Percentiles rank a stretch among this genome's conserved stretches.
phyloP scores from a whole-genome alignment of 805 yeast genomes.

The Barnettozyma sucrosica region DNA sequence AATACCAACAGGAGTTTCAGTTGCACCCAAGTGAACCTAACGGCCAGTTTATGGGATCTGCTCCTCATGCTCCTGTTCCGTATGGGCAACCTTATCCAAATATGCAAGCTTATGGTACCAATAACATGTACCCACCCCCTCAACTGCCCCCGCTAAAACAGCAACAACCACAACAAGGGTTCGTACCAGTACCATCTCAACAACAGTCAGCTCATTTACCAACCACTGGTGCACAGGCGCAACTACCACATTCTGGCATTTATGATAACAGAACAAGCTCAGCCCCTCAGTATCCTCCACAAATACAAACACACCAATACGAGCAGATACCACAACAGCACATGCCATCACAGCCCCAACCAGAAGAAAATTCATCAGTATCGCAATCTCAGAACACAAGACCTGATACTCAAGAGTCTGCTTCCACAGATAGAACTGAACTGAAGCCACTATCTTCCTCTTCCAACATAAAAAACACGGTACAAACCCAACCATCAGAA shows the following conservation, averaged over 20 bases:
- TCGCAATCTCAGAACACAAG: constrained; percentile 10
- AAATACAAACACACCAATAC: constrained; percentile 3
- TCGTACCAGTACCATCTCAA: constrained; percentile 3
- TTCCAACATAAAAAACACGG: neutral
- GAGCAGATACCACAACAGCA: neutral
- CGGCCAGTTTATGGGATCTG: constrained; percentile 15
- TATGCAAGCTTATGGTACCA: constrained; percentile 3
- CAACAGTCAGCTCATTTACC: constrained; percentile 3
- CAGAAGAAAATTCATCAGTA: neutral
- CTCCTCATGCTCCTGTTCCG: constrained; percentile 5
- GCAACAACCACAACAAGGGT: neutral
- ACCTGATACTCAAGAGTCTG: constrained; percentile 16
- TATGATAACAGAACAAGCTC: neutral
- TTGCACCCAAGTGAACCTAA: constrained; percentile 13
- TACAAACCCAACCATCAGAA: constrained; percentile 4
- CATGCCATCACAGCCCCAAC: constrained; percentile 6
- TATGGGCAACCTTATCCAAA: constrained; percentile 6
- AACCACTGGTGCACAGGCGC: neutral
- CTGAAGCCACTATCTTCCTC: constrained; percentile 11
- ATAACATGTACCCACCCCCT: constrained; percentile 8
- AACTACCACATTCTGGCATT: neutral
- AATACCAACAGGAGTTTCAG: constrained; percentile 20
- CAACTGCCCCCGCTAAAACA: constrained; percentile 19
- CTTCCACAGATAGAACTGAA: constrained; percentile 19
- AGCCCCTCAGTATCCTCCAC: neutral